phyloP scores from a whole-genome alignment of 139 green algal species.

The Diplosphaera chodatii region DNA sequence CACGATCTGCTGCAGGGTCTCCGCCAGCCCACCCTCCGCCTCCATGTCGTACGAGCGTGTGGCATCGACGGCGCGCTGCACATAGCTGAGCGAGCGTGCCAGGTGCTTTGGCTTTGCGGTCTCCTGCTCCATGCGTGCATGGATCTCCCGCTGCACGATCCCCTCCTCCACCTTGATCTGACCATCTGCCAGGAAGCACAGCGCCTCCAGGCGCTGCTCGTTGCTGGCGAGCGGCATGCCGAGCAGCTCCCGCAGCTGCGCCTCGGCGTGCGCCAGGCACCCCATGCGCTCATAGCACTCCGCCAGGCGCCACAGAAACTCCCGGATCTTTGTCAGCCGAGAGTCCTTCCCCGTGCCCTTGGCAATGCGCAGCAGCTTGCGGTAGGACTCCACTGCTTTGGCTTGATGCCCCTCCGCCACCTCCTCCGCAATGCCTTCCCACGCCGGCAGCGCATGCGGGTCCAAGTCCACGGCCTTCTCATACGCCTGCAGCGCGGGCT shows the following conservation, averaged over 20 bases:
- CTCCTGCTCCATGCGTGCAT: slow-evolving; percentile 10
- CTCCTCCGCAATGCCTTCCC: slow-evolving; percentile 22
- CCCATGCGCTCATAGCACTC: slow-evolving; percentile 16
- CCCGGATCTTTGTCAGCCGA: slow-evolving; percentile 16
- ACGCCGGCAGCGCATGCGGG: slow-evolving; percentile 1
- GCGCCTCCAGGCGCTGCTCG: slow-evolving; percentile 24
- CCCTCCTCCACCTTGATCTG: slow-evolving; percentile 20
- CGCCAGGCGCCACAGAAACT: slow-evolving; percentile 22
- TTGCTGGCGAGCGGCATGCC: slow-evolving; percentile 11
- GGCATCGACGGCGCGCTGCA: background rate
- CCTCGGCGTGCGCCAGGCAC: slow-evolving; percentile 8
- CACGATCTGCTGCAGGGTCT: slow-evolving; percentile 27
- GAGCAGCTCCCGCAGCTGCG: slow-evolving; percentile 19
- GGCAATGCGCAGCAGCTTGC: slow-evolving; percentile 16
- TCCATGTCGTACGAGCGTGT: background rate
- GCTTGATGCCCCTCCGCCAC: slow-evolving; percentile 20
- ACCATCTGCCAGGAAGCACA: slow-evolving; percentile 28
- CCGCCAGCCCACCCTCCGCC: slow-evolving; percentile 14
- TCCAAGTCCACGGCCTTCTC: slow-evolving; percentile 4
- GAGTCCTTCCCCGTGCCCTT: background rate
- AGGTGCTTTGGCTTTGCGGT: background rate
- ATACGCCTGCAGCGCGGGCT: slow-evolving; percentile 1
- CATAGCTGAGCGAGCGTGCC: background rate
- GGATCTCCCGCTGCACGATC: slow-evolving; percentile 9
- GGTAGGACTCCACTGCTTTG: slow-evolving; percentile 28